Conservation (phyloP, 2,329 filamentous ascomycete genomes). For the Nigrospora osmanthi region DNA sequence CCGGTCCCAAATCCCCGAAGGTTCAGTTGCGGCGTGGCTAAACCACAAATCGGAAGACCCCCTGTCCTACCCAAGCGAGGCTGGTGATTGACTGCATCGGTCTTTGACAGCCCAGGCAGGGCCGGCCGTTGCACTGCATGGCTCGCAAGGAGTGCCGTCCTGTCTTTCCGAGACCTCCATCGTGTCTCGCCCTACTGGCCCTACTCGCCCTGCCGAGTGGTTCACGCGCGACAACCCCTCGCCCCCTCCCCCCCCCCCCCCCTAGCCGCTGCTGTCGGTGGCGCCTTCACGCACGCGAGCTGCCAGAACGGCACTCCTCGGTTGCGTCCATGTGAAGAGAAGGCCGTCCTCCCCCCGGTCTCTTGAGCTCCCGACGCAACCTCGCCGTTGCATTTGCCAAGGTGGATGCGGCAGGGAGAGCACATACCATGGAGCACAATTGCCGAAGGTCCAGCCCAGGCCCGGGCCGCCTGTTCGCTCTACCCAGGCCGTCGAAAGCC, state of each 20-base stretch:
- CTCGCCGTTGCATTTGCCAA: too few relatives aligned
- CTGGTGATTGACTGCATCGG: not conserved
- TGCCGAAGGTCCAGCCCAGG: too few relatives aligned
- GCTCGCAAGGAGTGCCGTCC: not conserved
- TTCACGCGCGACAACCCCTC: not conserved
- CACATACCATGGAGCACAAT: too few relatives aligned
- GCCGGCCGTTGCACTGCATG: constrained; percentile 1
- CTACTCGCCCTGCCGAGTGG: not conserved
- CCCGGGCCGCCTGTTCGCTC: too few relatives aligned
- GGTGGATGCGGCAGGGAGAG: too few relatives aligned
- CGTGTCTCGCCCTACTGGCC: not conserved
- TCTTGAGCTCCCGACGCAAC: too few relatives aligned
- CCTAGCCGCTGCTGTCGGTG: not conserved
- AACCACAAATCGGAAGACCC: not conserved
- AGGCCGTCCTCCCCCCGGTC: too few relatives aligned
- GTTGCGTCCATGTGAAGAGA: too few relatives aligned
- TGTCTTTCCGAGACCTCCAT: not conserved
- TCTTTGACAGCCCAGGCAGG: not conserved
- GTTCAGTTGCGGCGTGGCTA: not conserved
- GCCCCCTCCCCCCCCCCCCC: not conserved
- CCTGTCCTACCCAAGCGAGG: not conserved
- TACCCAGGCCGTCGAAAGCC: too few relatives aligned
- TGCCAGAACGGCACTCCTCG: not conserved
- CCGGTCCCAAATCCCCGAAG: not conserved
- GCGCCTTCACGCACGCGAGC: not conserved